phyloP scores from a whole-genome alignment of 345 rosid genomes.

The Eucalyptus cladocalyx region DNA sequence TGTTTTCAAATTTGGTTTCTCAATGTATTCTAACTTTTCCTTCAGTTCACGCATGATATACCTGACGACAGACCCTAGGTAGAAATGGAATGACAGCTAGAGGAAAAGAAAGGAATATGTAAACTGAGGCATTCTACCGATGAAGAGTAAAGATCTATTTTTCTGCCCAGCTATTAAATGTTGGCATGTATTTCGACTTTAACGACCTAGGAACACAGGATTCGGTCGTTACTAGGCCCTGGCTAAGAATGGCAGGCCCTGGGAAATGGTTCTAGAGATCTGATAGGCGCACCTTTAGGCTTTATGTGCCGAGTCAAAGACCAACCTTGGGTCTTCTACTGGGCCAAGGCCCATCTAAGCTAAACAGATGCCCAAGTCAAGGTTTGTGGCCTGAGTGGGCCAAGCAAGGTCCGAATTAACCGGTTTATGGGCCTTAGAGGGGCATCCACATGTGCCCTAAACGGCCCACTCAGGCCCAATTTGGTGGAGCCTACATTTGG shows the following conservation, averaged over 20 bases:
- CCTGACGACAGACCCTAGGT: neutral
- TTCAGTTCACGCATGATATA: neutral
- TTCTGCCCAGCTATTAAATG: neutral
- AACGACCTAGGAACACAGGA: neutral
- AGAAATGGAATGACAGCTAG: neutral
- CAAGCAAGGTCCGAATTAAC: neutral
- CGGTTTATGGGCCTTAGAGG: neutral
- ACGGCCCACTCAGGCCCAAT: neutral
- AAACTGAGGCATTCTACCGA: neutral
- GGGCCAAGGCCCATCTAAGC: neutral
- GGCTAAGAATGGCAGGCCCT: neutral
- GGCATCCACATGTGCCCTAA: accelerated
- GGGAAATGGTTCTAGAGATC: neutral
- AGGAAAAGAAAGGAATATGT: neutral
- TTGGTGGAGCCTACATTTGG: accelerated
- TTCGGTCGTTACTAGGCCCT: neutral
- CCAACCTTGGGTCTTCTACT: neutral
- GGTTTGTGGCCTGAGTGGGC: neutral
- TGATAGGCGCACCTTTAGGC: neutral
- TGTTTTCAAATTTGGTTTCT: neutral
- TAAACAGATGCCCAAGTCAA: accelerated
- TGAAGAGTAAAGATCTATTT: neutral
- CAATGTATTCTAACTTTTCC: neutral
- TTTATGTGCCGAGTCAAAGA: neutral
- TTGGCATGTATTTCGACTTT: neutral